Base-by-base conservation (phyloP, 164 flowering plant species). In the Piper longum region DNA sequence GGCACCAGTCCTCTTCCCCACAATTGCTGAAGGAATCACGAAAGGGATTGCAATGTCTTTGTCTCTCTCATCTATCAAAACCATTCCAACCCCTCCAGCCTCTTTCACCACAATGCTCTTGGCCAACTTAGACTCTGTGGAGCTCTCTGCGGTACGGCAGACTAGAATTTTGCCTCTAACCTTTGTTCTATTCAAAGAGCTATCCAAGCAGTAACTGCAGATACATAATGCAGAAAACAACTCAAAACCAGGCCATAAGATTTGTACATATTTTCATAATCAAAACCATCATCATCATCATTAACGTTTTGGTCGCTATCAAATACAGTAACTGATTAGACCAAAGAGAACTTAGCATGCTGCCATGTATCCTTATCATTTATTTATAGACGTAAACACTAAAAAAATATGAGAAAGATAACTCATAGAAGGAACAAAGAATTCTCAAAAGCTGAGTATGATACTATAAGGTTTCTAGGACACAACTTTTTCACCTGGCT, bases 21-120 rank as follows among this genome's bases (percentile, higher is more conserved):
- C 86, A 58, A 77, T 75, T 56, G 89, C 86, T 16, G 87, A 75
- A 56, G 95, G 89, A 63, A 88, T 80, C 40, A 67, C 74, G 66
- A 88, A 88, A 40, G 91, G 89, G 61, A 88, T 76, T 9, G 85
- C 95, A 42, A 88, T 75, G 73, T 80, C 87, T 60, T 77, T 79
- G 66, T 83, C 89, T 60, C 64, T 67, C 62, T 83, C 91, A 72
- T 88, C 88, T 43, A 85, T 72, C 12, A 88, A 82, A 66, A 88
- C 72, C 96, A 88, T 85, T 64, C 96, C 96, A 65, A 83, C 82
- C 60, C 88, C 96, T 56, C 96, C 96, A 63, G 85, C 96, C 54
- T 76, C 74, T 81, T 79, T 85, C 54, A 88, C 96, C 52, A 82
- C 79, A 19, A 58, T 41, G 54, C 89, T 80, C 79, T 88, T 84